These are phyloP conservation scores for Helichrysum umbraculigerum DNA, from an alignment of 129 eudicot genomes.

Conservation along the genomic window DNA sequence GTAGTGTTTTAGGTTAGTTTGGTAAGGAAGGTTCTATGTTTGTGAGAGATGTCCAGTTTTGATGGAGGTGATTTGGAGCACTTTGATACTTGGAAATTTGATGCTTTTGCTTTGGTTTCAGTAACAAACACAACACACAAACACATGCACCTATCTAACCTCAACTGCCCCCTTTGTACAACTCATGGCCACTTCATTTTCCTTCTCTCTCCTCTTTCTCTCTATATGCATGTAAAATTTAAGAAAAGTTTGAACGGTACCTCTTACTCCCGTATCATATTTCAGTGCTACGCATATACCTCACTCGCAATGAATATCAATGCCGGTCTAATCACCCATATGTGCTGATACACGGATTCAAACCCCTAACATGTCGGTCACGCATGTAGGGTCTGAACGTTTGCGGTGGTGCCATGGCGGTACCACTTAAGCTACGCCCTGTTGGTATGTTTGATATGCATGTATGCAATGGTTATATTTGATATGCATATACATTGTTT, in stretches of 20 bases:
- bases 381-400: too few species aligned
- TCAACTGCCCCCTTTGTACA: slow-evolving; percentile 38
- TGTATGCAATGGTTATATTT: neutral
- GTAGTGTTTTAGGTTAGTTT: slow-evolving; percentile 49
- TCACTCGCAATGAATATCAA: too few species aligned
- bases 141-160: slow-evolving; percentile 33
- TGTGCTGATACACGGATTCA: too few species aligned
- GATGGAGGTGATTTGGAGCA: slow-evolving; percentile 29
- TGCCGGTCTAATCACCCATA: too few species aligned
- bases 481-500: too few species aligned
- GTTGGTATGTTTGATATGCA: too few species aligned
- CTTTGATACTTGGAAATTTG: slow-evolving; percentile 25
- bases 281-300: too few species aligned
- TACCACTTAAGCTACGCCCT: too few species aligned
- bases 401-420: too few species aligned
- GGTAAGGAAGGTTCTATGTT: slow-evolving; percentile 41
- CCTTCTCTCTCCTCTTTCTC: slow-evolving; percentile 11
- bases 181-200: slow-evolving; percentile 27
- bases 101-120: slow-evolving; percentile 34
- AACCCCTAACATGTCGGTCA: too few species aligned
- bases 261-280: too few species aligned
- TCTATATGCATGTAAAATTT: neutral
- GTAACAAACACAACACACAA: slow-evolving; percentile 29
- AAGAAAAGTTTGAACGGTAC: too few species aligned
- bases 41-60: slow-evolving; percentile 22